Conservation (phyloP, 2,329 filamentous ascomycete genomes). For the Cercospora brassicicola region DNA sequence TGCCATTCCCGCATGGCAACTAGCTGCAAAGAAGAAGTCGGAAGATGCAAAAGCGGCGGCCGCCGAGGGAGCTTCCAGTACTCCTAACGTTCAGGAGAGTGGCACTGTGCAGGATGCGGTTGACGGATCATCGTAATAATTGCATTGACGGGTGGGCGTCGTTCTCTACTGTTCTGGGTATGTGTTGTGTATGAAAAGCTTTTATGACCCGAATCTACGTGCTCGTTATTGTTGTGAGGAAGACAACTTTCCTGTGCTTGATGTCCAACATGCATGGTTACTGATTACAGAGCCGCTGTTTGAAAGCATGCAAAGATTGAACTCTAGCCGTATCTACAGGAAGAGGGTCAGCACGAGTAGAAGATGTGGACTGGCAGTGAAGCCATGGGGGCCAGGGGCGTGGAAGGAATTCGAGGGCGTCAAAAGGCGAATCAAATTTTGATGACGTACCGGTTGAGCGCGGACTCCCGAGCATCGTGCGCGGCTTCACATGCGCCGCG, state of each 20-base stretch:
- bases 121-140: conserved; percentile 14
- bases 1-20: conserved; percentile 56
- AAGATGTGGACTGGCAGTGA: background rate
- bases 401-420: background rate
- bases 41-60: conserved; percentile 48
- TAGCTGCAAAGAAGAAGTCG: conserved; percentile 52
- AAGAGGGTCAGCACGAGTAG: background rate
- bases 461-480: background rate
- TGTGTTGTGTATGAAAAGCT: conserved; percentile 5
- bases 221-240: background rate
- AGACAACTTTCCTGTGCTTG: background rate
- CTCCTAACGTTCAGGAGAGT: conserved; percentile 27
- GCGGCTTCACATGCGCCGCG: conserved; percentile 14
- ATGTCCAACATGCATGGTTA: background rate
- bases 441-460: background rate
- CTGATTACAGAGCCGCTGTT: background rate
- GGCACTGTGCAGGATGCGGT: conserved; percentile 27
- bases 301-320: no score
- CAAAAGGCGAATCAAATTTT: background rate
- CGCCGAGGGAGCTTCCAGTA: conserved; percentile 16
- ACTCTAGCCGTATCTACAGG: background rate
- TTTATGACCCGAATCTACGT: background rate
- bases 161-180: background rate
- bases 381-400: background rate
- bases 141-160: background rate